A percentile compares a stretch with the other conserved stretches of the same genome.
phyloP scores from a whole-genome alignment of 2,329 filamentous ascomycete genomes.

The Didymella segeticola region DNA sequence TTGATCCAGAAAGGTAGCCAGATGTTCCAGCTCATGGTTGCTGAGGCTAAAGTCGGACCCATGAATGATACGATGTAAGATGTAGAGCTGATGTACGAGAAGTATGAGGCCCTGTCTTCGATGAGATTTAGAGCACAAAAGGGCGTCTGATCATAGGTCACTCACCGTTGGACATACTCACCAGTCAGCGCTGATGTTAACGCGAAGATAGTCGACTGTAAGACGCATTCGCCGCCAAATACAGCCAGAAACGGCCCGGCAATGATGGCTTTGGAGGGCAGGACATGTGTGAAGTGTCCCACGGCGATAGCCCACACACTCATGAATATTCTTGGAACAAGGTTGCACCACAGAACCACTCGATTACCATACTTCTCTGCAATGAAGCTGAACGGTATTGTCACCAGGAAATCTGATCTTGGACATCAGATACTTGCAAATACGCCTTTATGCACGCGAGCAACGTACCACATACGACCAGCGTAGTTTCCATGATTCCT shows the following conservation, averaged over 20 bases:
- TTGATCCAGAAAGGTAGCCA: constrained; percentile 49
- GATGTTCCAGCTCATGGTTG: constrained; percentile 43
- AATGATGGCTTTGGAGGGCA: constrained; percentile 43
- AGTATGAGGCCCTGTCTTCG: constrained; percentile 39
- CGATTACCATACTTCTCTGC: constrained; percentile 40
- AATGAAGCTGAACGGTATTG: constrained; percentile 46
- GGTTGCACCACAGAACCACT: constrained; percentile 41
- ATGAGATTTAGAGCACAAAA: constrained; percentile 1
- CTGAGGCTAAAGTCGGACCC: constrained; percentile 44
- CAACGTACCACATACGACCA: constrained; percentile 45
- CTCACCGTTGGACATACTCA: constrained; percentile 43
- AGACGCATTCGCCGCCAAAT: constrained; percentile 47
- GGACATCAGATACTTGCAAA: constrained; percentile 17
- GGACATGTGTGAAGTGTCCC: constrained; percentile 33
- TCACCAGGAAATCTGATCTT: constrained; percentile 41
- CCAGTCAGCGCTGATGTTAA: constrained; percentile 41
- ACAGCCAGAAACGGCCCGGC: constrained; percentile 40
- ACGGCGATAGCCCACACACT: constrained; percentile 41
- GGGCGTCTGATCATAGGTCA: not conserved
- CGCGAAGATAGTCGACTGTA: constrained; percentile 44
- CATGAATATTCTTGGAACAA: constrained; percentile 40
- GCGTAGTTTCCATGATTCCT: constrained; percentile 52
- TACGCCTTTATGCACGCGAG: not conserved
- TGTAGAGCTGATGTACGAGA: constrained; percentile 45
- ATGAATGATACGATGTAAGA: constrained; percentile 45